phyloP scores from a whole-genome alignment of 352 stramenopile genomes.

The Phytophthora europaea region DNA sequence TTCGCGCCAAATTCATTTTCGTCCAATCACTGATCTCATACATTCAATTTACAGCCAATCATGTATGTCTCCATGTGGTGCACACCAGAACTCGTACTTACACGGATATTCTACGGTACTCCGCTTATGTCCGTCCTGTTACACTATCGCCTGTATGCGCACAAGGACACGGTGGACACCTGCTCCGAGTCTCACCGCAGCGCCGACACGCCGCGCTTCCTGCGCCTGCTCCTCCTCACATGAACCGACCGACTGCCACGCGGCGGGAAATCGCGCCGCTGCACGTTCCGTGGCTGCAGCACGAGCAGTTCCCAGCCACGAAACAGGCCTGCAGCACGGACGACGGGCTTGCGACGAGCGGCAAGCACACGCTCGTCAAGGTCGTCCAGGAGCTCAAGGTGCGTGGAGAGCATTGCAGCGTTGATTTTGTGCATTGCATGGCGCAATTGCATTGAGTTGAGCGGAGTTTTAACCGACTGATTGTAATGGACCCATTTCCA shows the following conservation, averaged over 20 bases:
- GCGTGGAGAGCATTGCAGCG: not conserved
- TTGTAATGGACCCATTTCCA: slow-evolving; percentile 23
- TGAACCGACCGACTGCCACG: slow-evolving; percentile 18
- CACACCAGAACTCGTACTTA: slow-evolving; percentile 18
- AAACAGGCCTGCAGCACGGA: slow-evolving; percentile 64
- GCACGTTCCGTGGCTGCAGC: slow-evolving; percentile 67
- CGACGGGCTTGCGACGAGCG: slow-evolving; percentile 55
- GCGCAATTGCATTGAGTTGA: not conserved
- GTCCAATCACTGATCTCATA: not conserved
- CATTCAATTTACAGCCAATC: not conserved
- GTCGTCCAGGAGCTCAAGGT: slow-evolving; percentile 80
- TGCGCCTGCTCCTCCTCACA: slow-evolving; percentile 1
- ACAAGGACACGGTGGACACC: slow-evolving; percentile 29
- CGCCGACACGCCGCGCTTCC: not conserved
- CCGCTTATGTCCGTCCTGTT: not conserved
- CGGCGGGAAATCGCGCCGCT: slow-evolving; percentile 51
- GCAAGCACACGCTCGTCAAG: slow-evolving; percentile 62
- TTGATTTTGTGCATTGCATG: not conserved
- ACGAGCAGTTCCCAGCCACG: slow-evolving; percentile 69
- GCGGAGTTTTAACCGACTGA: slow-evolving; percentile 5
- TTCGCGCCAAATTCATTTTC: slow-evolving; percentile 1
- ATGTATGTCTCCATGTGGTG: not conserved
- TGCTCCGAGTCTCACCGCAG: slow-evolving; percentile 10
- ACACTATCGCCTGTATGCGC: slow-evolving; percentile 24
- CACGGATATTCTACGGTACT: slow-evolving; percentile 3